Conservation (phyloP, 495 filamentous ascomycete genomes). For the Lentithecium fluviatile region DNA sequence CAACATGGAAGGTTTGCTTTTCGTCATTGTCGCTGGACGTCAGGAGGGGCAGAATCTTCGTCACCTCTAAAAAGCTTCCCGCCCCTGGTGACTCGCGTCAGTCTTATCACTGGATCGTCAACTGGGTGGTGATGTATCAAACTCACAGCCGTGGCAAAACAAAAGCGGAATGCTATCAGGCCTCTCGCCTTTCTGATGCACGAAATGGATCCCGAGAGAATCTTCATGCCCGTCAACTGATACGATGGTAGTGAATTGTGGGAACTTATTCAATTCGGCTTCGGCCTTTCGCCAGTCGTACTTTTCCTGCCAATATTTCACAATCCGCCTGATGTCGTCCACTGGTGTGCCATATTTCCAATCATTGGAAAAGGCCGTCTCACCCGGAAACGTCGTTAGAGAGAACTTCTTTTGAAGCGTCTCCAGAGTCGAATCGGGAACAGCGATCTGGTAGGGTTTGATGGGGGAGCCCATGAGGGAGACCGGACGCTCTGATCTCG, state of each 20-base stretch:
- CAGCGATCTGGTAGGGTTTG: slow-evolving; percentile 16
- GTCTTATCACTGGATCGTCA: neutral
- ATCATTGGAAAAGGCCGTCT: slow-evolving; percentile 38
- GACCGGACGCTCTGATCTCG: no score
- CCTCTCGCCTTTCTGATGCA: slow-evolving; percentile 38
- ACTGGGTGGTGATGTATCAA: no score
- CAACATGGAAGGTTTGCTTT: slow-evolving; percentile 62
- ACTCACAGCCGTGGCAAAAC: slow-evolving; percentile 38
- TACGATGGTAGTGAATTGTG: slow-evolving; percentile 38
- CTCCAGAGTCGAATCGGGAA: slow-evolving; percentile 24
- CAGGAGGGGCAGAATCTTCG: slow-evolving; percentile 60
- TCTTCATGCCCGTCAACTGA: slow-evolving; percentile 39
- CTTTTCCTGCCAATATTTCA: slow-evolving; percentile 50
- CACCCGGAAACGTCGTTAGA: slow-evolving; percentile 18
- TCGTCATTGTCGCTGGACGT: slow-evolving; percentile 38
- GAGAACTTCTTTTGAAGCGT: slow-evolving; percentile 16
- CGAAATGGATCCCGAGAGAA: slow-evolving; percentile 40
- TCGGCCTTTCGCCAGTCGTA: slow-evolving; percentile 42
- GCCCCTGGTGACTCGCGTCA: slow-evolving; percentile 51
- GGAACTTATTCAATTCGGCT: slow-evolving; percentile 40
- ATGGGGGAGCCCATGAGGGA: no score
- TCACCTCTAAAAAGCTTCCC: slow-evolving; percentile 67
- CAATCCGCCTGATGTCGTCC: slow-evolving; percentile 52
- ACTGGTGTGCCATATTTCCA: slow-evolving; percentile 52
- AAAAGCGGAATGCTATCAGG: slow-evolving; percentile 40